Evolutionary conservation across 208 protist genomes (phyloP), one percentile per base, ranked within the genome.

Genomic region (Porcisia hertigi): DNA sequence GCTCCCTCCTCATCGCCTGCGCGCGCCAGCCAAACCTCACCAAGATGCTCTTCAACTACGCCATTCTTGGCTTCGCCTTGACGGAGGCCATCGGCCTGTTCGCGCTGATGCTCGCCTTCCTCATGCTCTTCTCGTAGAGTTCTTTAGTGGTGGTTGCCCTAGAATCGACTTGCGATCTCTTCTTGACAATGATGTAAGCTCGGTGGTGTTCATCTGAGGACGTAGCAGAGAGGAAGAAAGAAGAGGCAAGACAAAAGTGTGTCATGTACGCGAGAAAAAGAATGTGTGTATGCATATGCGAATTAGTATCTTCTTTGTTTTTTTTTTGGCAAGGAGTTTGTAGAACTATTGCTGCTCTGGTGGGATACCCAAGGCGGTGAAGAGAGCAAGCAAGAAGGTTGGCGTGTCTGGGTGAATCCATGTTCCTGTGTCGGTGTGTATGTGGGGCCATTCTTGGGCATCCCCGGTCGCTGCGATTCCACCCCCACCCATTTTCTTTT

Each of bases 21-120:
- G 92, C 94, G 45, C 94, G 92, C 59, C 92, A 97, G 86, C 94
- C 94, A 23, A 96, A 96, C 83, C 76, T 97, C 69, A 92, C 91
- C 72, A 94, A 94, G 85, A 94, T 95, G 92, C 86, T 97, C 55
- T 96, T 97, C 83, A 96, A 96, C 90, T 97, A 97, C 84, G 91
- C 92, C 76, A 96, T 97, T 95, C 91, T 97, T 12, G 94, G 94
- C 55, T 97, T 97, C 80, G 94, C 91, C 72, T 83, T 96, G 85
- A 94, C 91, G 39, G 91, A 94, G 88, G 91, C 91, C 59, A 94
- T 96, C 76, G 91, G 89, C 45, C 86, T 96, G 73, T 96, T 96
- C 73, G 88, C 89, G 20, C 88, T 94, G 71, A 92, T 96, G 89
- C 84, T 94, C 67, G 89, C 91, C 75, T 95, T 95, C 77, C 83